Evolutionary conservation across 305 asterid genomes (phyloP), one percentile per base, ranked within the genome.

Genomic region (Solanum hybrid): DNA sequence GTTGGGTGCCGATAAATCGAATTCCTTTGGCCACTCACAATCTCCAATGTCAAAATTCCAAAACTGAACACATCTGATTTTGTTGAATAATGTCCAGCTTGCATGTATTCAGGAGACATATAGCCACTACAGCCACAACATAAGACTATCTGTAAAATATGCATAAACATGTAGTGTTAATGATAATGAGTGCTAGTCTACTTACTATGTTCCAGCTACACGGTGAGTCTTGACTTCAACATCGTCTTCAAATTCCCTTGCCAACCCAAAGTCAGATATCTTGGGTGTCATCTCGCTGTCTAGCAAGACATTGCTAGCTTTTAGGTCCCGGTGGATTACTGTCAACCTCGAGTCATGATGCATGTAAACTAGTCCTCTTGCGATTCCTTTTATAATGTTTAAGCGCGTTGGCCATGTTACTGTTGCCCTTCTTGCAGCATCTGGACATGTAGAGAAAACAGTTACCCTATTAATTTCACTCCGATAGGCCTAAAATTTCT

Each of bases 61-160:
- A 93, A 95, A 86, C 98, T 95, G 76, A 90, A 95, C 31, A 94
- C 94, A 36, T 94, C 96, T 10, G 94, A 93, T 88, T 93, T 95
- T 3, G 87, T 89, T 0, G 97, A 94, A 91, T 91, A 94, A 37
- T 87, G 89, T 26, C 98, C 95, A n/a, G 90, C 90, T 11, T 90
- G 32, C 10, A 92, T 91, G 22, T 94, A 94, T 38, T 94, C 96
- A 1, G 98, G 95, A 34, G 98, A 92, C 96, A 95, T 95, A 72
- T 94, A 94, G 77, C 98, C 98, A 40, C 96, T 94, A 71, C 88
- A 90, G 22, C 32, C 71, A 69, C 87, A 88, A 91, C 7, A 16
- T 73, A 76, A 38, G 3, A 36, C 20, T n/a, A 73, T 29, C 29
- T 14, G 34, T 24, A 73, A n/a, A 38, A 34, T 35, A 10, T 35